Evolutionary conservation across 495 filamentous ascomycete genomes (phyloP), one percentile per base, ranked within the genome.

Genomic region (Aspergillus diversus): DNA sequence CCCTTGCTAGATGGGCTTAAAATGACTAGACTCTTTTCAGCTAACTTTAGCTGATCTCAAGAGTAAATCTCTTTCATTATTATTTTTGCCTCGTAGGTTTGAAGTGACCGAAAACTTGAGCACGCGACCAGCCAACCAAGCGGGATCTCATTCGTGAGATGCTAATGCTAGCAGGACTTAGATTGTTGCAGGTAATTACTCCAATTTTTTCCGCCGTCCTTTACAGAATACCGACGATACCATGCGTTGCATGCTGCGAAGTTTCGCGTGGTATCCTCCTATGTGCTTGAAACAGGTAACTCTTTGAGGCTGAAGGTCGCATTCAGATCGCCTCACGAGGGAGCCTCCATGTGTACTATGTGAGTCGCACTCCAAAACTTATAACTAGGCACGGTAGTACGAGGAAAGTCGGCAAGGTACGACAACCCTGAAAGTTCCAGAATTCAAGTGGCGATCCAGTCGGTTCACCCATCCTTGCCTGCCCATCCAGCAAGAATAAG

Each of bases 391-490:
- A 50, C 47, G 16, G 16, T 50, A 31, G 47, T 50, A 50, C n/a
- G 4, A 17, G 13, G 27, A 17, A 17, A 31, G 16, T 50, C 11
- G 16, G 21, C 47, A 21, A 21, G 17, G 11, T 50, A 50, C 9
- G 1, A 6, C 27, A 6, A 17, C 21, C 55, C 39, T 12, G n/a
- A 51, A 47, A 21, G 72, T 17, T 59, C 55, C 49, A 62, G 58
- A 66, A 55, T 42, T 35, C 32, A 37, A 56, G 67, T 69, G 67
- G 67, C 67, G 63, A 69, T 48, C 64, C 60, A 37, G 54, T 47
- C 52, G 47, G 31, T 35, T 37, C 48, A 47, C 21, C 50, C 13
- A 37, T 43, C 21, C 21, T 27, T 27, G 1, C 21, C 21, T 27
- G 21, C 39, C 33, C 55, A 33, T 42, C 67, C 54, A 61, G 61